Percentiles rank a stretch among this genome's conserved stretches.
Evolutionary conservation across 2,329 filamentous ascomycete genomes (phyloP).

Genomic region (Tolypocladium tundrense): DNA sequence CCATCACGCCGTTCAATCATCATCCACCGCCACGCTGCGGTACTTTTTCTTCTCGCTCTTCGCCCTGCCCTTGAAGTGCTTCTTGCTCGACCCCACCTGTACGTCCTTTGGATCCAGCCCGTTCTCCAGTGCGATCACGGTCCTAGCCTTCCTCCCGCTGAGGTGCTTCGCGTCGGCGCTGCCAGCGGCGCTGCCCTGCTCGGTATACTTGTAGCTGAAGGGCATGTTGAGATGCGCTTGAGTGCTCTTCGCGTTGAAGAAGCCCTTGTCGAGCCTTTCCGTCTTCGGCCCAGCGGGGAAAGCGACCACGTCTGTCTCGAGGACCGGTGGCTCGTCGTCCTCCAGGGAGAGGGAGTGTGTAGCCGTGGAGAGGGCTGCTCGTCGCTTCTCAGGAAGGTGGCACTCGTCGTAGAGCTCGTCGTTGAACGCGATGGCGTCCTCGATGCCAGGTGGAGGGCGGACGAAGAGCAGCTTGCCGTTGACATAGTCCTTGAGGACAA

Average conservation of each 20-base stretch:
- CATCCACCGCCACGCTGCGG: conserved; percentile 1
- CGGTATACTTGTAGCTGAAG: conserved; percentile 81
- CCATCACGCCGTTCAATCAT: neutral
- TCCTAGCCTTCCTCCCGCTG: conserved; percentile 71
- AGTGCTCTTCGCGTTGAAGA: conserved; percentile 61
- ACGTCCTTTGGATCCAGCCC: conserved; percentile 76
- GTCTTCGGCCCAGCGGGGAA: conserved; percentile 61
- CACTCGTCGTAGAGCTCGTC: conserved; percentile 73
- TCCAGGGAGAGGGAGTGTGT: conserved; percentile 35
- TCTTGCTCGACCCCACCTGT: conserved; percentile 60
- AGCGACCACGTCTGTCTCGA: conserved; percentile 36
- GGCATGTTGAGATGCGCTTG: conserved; percentile 64
- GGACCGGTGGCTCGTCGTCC: conserved; percentile 17
- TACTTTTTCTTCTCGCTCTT: conserved; percentile 37
- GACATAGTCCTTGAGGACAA: conserved; percentile 93
- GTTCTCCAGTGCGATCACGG: conserved; percentile 74
- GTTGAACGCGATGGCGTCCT: conserved; percentile 74
- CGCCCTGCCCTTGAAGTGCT: conserved; percentile 81
- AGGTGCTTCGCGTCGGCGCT: conserved; percentile 48
- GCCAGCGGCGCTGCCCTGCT: conserved; percentile 50
- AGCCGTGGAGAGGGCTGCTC: conserved; percentile 48
- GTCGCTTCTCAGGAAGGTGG: conserved; percentile 74
- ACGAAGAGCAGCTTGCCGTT: conserved; percentile 91
- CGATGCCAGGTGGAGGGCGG: conserved; percentile 67
- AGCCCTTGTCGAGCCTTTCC: conserved; percentile 70